These are phyloP conservation scores for Solanum virginianum DNA, from an alignment of 257 asterid species.

Conservation along the genomic window DNA sequence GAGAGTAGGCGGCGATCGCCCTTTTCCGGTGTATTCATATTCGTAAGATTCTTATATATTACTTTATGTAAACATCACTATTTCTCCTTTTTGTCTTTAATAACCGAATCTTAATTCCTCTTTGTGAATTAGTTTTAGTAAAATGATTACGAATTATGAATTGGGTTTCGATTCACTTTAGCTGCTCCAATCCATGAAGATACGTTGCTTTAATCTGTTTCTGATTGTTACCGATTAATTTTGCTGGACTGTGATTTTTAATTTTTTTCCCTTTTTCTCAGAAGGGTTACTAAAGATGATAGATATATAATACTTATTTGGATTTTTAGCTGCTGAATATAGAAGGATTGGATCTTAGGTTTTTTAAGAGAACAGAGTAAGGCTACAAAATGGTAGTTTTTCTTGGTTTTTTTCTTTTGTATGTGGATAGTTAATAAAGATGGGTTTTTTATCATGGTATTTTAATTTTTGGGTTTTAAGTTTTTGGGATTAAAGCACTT, in stretches of 20 bases:
- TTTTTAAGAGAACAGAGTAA: neutral
- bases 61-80: neutral
- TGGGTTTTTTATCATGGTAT: neutral
- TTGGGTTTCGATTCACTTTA: neutral
- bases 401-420: neutral
- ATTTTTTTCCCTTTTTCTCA: too few relatives aligned
- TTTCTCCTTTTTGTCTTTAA: neutral
- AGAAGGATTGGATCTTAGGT: neutral
- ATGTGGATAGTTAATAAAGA: neutral
- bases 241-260: neutral
- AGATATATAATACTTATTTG: neutral
- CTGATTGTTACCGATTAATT: neutral
- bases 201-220: neutral
- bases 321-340: neutral
- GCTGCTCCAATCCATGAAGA: neutral
- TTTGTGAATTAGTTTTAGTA: neutral
- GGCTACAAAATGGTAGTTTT: neutral
- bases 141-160: neutral
- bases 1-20: neutral
- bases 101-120: neutral
- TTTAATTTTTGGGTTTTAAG: neutral
- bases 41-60: neutral
- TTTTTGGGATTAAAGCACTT: neutral
- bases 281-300: neutral
- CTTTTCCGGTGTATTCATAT: neutral